Conservation (phyloP, 306 rosid genomes). For the Ormosia semicastrata region DNA sequence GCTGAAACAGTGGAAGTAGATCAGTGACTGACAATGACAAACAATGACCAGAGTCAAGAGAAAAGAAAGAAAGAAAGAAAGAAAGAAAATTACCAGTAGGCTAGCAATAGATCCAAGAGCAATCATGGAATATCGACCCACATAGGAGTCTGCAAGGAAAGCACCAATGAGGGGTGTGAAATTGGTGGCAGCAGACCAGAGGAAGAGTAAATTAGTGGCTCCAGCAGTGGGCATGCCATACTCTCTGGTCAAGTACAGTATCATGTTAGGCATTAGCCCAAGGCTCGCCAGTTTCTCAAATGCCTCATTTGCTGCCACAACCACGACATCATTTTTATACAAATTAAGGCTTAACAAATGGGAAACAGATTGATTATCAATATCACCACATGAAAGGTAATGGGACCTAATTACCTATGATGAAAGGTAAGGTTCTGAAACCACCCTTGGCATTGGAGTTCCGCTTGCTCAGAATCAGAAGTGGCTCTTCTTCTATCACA, state of each 20-base stretch:
- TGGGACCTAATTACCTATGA: conserved; percentile 25
- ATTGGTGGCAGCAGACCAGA: conserved; percentile 32
- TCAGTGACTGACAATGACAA: background rate
- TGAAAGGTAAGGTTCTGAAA: conserved; percentile 36
- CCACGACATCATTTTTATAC: background rate
- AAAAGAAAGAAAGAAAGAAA: background rate
- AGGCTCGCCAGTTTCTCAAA: conserved; percentile 31
- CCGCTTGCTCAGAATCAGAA: conserved; percentile 15
- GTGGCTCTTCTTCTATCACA: conserved; percentile 23
- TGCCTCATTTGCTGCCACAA: conserved; percentile 32
- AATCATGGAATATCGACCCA: conserved; percentile 24
- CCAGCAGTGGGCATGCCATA: conserved; percentile 22
- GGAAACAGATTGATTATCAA: background rate
- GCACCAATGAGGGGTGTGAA: conserved; percentile 30
- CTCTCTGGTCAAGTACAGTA: conserved; percentile 32
- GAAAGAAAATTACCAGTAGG: conserved; percentile 12
- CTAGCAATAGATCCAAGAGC: conserved; percentile 24
- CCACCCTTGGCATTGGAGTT: conserved; percentile 26
- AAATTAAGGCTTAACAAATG: background rate
- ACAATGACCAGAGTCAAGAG: background rate
- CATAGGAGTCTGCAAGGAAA: conserved; percentile 29
- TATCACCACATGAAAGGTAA: background rate
- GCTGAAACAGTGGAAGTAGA: background rate
- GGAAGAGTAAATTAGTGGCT: conserved; percentile 27
- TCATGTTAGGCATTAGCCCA: conserved; percentile 35